These are phyloP conservation scores for Periconia digitata DNA, from an alignment of 2,329 filamentous ascomycete species.

Conservation along the genomic window DNA sequence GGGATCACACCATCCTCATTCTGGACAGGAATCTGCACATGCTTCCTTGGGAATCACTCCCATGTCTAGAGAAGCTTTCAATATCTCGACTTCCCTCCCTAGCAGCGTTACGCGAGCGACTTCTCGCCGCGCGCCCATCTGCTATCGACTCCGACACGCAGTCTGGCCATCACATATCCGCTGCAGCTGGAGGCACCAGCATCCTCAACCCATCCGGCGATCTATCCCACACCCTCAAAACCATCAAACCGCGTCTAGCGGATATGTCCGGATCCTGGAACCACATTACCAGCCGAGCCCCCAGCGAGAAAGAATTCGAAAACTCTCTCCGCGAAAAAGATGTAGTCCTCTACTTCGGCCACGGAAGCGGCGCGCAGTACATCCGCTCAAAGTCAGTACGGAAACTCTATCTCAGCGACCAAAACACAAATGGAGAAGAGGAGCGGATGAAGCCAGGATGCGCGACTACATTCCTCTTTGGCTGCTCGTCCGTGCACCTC, in stretches of 20 bases:
- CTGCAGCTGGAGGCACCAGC: conserved; percentile 63
- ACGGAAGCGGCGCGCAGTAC: conserved; percentile 93
- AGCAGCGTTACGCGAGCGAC: conserved; percentile 74
- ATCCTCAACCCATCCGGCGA: conserved; percentile 90
- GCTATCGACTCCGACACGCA: conserved; percentile 10
- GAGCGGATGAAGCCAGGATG: conserved; percentile 50
- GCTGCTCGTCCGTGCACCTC: conserved; percentile 84
- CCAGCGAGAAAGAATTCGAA: conserved; percentile 78
- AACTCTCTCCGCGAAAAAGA: conserved; percentile 65
- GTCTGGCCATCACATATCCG: conserved; percentile 52
- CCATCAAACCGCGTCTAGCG: conserved; percentile 69
- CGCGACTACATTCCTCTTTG: conserved; percentile 86
- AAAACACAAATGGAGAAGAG: conserved; percentile 5
- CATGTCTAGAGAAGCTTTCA: conserved; percentile 76
- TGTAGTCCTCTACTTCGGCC: conserved; percentile 90
- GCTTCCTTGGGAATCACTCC: conserved; percentile 95
- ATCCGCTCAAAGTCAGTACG: conserved; percentile 83
- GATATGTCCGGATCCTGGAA: conserved; percentile 60
- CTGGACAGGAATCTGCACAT: conserved; percentile 87
- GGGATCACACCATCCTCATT: conserved; percentile 78
- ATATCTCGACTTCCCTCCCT: conserved; percentile 89
- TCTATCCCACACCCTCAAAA: conserved; percentile 74
- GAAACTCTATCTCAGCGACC: conserved; percentile 61
- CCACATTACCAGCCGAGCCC: conserved; percentile 67
- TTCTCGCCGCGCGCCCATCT: conserved; percentile 57